phyloP scores from a whole-genome alignment of 495 filamentous ascomycete genomes.

The Aspergillus cristatus region DNA sequence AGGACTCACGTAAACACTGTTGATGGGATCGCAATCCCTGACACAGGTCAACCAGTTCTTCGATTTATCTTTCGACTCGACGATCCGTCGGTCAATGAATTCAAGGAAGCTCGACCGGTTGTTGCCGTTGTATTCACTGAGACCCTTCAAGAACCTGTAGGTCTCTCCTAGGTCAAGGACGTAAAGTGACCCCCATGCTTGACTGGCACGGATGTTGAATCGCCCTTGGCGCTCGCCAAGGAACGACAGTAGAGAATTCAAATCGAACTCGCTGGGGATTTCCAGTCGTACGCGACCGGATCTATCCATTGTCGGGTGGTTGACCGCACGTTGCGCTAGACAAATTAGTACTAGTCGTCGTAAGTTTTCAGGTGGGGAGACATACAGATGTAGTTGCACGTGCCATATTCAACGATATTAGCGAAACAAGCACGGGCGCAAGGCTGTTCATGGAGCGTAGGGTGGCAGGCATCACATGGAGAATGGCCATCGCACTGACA shows the following conservation, averaged over 20 bases:
- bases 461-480: constrained; percentile 41
- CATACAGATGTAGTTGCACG: constrained; percentile 44
- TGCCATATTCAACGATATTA: constrained; percentile 42
- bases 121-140: constrained; percentile 40
- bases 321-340: constrained; percentile 39
- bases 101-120: constrained; percentile 37
- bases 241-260: constrained; percentile 32
- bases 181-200: constrained; percentile 37
- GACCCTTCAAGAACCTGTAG: constrained; percentile 34
- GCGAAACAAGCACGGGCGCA: constrained; percentile 41
- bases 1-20: constrained; percentile 31
- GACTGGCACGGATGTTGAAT: constrained; percentile 42
- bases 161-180: constrained; percentile 35
- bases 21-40: constrained; percentile 37
- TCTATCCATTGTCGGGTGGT: constrained; percentile 32
- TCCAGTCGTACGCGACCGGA: constrained; percentile 28
- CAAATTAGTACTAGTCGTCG: constrained; percentile 11
- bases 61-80: constrained; percentile 40
- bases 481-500: constrained; percentile 37
- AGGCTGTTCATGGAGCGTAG: constrained; percentile 38
- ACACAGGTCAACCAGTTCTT: constrained; percentile 42
- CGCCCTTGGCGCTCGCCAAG: constrained; percentile 33
- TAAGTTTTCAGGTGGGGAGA: neutral
- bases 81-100: constrained; percentile 38
- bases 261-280: constrained; percentile 33